Evolutionary conservation across 1,139 yeast genomes (phyloP), one percentile per base, ranked within the genome.

Genomic region (Diutina mesorugosa): DNA sequence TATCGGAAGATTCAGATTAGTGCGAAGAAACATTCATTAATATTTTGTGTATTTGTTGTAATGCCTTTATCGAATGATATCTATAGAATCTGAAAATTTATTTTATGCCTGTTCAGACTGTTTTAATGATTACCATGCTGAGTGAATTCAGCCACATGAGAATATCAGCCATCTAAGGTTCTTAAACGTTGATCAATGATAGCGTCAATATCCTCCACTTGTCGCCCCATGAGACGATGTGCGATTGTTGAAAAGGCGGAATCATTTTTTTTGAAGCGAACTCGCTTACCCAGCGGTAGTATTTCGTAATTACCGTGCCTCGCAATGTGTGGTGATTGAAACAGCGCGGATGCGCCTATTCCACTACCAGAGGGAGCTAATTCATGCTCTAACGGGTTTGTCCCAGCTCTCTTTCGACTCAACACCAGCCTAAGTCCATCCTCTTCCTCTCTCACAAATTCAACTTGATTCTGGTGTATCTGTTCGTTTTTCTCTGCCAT

Each of bases 211-310:
- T 84, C 86, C 56, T 76, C 81, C 28, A 78, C 80, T 2, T 66
- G 53, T 16, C 53, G 21, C n/a, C 53, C 69, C 30, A 68, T 72
- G 64, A 61, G 73, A 62, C 62, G 71, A 67, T 62, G 69, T 66
- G 59, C 73, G 62, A 57, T 70, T 47, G 61, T 65, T 61, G 63
- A 65, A 63, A 59, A 65, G 55, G 66, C 58, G 2, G 63, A 65
- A 10, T 57, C 59, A 7, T 41, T n/a, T 30, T 67, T 61, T 58
- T 76, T 74, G 54, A 76, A 70, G 62, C 75, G 79, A 52, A 80
- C 78, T 56, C 78, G 67, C 62, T 83, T 83, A 18, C 93, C 93
- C 68, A 89, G 84, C 0, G 93, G 93, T 56, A 86, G 69, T 41
- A 81, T 69, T 62, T 86, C 91, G 56, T 73, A 78, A 3, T 72